Conservation (phyloP, 192 early-diverging fungal species). For the Mortierella claussenii region DNA sequence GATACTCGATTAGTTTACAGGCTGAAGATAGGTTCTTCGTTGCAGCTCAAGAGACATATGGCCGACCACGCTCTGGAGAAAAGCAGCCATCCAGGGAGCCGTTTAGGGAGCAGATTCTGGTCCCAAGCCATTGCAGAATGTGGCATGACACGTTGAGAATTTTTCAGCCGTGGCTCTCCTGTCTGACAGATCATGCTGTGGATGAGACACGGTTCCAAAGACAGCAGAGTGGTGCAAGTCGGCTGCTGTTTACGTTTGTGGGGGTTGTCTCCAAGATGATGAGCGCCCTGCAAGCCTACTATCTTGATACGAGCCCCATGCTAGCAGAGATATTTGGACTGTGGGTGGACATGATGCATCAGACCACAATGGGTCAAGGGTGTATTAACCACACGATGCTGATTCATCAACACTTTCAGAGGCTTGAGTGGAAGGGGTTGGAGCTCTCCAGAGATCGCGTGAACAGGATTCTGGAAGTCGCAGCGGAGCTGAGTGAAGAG, state of each 20-base stretch:
- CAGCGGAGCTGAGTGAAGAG: conserved; percentile 12
- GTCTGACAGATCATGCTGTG: conserved; percentile 33
- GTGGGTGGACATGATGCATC: conserved; percentile 26
- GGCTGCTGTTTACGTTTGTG: conserved; percentile 42
- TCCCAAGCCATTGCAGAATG: conserved; percentile 14
- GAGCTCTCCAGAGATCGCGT: conserved; percentile 13
- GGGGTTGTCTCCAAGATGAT: conserved; percentile 43
- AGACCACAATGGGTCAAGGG: conserved; percentile 18
- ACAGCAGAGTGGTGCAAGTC: conserved; percentile 46
- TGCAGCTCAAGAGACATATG: background rate
- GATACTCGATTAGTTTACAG: background rate
- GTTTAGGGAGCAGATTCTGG: background rate
- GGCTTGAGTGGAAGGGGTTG: conserved; percentile 31
- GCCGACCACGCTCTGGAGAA: background rate
- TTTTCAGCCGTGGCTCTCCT: conserved; percentile 41
- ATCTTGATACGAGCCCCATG: conserved; percentile 14
- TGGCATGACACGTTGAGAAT: conserved; percentile 35
- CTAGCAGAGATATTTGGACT: conserved; percentile 24
- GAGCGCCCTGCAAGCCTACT: conserved; percentile 7
- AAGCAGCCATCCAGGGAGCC: background rate
- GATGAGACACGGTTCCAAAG: conserved; percentile 37
- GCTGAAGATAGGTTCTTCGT: background rate
- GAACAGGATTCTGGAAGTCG: conserved; percentile 13
- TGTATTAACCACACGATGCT: conserved; percentile 45
- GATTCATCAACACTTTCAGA: conserved; percentile 46